Conservation (phyloP, 768 basidiomycete genomes). For the Chalciporus sphaerocephalus region DNA sequence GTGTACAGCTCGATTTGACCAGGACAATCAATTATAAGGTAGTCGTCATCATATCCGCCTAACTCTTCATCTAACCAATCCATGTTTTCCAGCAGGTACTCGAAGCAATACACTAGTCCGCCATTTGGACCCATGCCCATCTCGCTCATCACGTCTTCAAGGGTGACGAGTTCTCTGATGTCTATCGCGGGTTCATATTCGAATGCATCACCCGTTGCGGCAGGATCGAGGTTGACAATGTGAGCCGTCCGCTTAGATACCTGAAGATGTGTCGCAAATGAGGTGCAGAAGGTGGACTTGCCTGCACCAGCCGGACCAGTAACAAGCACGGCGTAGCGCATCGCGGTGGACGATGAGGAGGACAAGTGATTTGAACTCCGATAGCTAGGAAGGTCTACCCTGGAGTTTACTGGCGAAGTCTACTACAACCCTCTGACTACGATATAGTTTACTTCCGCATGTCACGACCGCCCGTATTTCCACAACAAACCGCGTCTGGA, state of each 20-base stretch:
- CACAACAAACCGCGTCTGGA: conserved; percentile 66
- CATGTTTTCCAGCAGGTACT: conserved; percentile 97
- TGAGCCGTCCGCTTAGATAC: conserved; percentile 80
- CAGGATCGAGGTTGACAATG: conserved; percentile 96
- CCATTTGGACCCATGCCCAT: conserved; percentile 95
- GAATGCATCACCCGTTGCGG: conserved; percentile 79
- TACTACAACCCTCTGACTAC: no score
- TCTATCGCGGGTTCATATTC: conserved; percentile 92
- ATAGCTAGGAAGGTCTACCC: background rate
- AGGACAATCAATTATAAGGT: conserved; percentile 89
- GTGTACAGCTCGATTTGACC: conserved; percentile 99
- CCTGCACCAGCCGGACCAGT: conserved; percentile 98
- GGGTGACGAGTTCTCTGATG: conserved; percentile 85
- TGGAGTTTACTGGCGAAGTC: no score
- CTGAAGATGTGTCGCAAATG: conserved; percentile 85
- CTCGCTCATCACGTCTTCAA: conserved; percentile 96
- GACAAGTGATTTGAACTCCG: conserved; percentile 30
- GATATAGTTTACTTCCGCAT: conserved; percentile 34
- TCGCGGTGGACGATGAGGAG: conserved; percentile 25
- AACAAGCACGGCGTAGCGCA: conserved; percentile 87
- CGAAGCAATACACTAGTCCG: conserved; percentile 96
- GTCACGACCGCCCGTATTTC: conserved; percentile 74
- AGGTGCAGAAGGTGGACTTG: conserved; percentile 89
- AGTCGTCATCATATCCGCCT: conserved; percentile 93
- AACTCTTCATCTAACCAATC: conserved; percentile 98